Base-by-base conservation (phyloP, 305 asterid species). In the Fraxinus latifolia region DNA sequence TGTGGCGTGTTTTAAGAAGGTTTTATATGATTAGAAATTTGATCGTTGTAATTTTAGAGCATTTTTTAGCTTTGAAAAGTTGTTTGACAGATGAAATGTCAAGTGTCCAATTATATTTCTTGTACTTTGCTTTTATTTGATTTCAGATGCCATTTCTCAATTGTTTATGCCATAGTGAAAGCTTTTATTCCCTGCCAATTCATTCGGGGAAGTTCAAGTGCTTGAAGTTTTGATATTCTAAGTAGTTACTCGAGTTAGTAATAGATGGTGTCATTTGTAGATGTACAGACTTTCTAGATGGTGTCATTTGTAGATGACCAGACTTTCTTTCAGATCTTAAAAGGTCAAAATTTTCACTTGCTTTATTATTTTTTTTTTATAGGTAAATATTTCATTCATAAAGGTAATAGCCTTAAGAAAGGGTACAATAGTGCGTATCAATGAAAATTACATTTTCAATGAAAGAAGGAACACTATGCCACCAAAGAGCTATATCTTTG, bases 231-330 rank as follows among this genome's bases (percentile, higher is more conserved):
- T 53, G 25, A 6, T 60, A 19, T 60, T 21, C 70, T 19, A 67
- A 67, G n/a, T n/a, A 4, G n/a, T 65, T 12, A 0, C 33, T 23
- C 1, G 72, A 2, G 4, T 62, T 58, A 58, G 19, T 62, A 65
- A 65, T 62, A 23, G 25, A 19, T 58, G 68, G 70, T 34, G 15
- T 77, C 79, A 53, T 75, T 50, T 32, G 72, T 53, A 70, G 67
- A 77, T 55, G 31, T 77, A 32, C 71, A 68, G n/a, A n/a, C n/a
- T n/a, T n/a, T n/a, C n/a, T 60, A 21, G 21, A n/a, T 53, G 65
- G 68, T 33, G 12, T 77, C 78, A 53, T 74, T 47, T 31, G 71
- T 53, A 68, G 67, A 77, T 55, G 29, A 83, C 21, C 58, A 70
- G 33, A 55, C 7, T 71, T 67, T 80, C 42, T 36, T 6, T 34